Conservation (phyloP, 2,329 filamentous ascomycete genomes). For the Fusarium luffae region DNA sequence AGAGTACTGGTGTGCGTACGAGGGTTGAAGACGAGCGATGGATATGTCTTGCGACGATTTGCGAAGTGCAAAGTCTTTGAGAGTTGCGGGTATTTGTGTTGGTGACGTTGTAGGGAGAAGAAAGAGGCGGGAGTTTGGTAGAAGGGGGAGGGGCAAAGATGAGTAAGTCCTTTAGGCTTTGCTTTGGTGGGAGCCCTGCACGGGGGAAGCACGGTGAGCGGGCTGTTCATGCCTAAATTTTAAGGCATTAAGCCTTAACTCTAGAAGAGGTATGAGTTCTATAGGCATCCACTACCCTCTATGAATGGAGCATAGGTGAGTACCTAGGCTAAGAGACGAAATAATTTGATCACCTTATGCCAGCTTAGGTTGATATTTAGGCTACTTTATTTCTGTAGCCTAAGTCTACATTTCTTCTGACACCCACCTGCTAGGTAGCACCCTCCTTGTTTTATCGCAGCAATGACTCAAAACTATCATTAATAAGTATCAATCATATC, state of each 20-base stretch:
- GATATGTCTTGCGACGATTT: constrained; percentile 37
- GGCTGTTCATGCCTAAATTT: background rate
- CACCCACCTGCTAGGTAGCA: too few species aligned
- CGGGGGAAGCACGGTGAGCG: constrained; percentile 14
- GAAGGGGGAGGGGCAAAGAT: constrained; percentile 42
- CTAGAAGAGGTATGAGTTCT: constrained; percentile 12
- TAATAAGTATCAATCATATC: background rate
- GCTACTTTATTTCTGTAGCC: too few species aligned
- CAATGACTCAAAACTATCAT: background rate
- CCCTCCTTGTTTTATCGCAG: background rate
- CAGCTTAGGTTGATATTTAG: too few species aligned
- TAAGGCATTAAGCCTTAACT: constrained; percentile 17
- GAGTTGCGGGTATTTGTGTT: constrained; percentile 40
- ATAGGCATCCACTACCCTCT: constrained; percentile 28
- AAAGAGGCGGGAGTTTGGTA: constrained; percentile 21
- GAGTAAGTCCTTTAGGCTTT: constrained; percentile 34
- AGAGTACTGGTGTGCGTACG: constrained; percentile 4
- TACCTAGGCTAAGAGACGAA: too few species aligned
- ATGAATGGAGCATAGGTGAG: constrained; percentile 12
- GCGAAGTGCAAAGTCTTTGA: constrained; percentile 33
- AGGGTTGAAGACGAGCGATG: background rate
- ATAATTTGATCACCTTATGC: too few species aligned
- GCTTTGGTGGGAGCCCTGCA: constrained; percentile 4
- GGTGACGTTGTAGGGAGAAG: constrained; percentile 41
- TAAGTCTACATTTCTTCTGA: too few species aligned